A percentile compares a stretch with the other conserved stretches of the same genome.
These are phyloP conservation scores for Fusarium circinatum DNA, from an alignment of 2,329 filamentous ascomycete species.

Conservation along the genomic window DNA sequence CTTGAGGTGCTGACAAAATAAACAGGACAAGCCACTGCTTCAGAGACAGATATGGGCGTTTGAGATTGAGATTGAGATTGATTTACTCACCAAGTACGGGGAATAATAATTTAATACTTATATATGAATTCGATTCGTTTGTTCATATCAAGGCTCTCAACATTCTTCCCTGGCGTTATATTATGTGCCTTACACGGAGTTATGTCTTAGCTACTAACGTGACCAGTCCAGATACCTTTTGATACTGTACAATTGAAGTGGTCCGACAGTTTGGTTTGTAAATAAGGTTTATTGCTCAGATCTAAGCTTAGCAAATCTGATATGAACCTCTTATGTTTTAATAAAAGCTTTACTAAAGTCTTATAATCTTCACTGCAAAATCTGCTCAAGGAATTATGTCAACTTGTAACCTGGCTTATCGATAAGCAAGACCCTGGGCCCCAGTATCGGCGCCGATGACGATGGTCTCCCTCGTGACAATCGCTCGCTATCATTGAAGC, in stretches of 20 bases:
- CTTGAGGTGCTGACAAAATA: neutral
- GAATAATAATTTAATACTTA: neutral
- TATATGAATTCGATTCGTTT: neutral
- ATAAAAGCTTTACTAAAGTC: too few relatives aligned
- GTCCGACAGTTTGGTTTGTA: accelerated
- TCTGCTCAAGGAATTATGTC: constrained; percentile 1
- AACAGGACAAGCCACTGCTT: neutral
- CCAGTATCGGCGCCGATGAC: constrained; percentile 40
- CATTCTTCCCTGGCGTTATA: neutral
- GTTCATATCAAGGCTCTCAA: neutral
- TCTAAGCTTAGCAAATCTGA: accelerated
- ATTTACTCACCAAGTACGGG: neutral
- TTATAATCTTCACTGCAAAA: neutral
- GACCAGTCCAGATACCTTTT: neutral
- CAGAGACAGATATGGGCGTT: neutral
- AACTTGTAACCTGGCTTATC: constrained; percentile 32
- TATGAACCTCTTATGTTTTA: too few relatives aligned
- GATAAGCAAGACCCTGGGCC: constrained; percentile 38
- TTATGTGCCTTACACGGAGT: neutral
- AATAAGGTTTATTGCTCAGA: neutral
- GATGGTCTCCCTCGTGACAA: constrained; percentile 43
- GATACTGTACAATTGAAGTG: neutral
- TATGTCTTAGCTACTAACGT: neutral
- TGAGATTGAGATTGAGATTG: neutral
- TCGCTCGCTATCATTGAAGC: constrained; percentile 20